Conservation (phyloP, 306 rosid species). For the Ormosia emarginata region DNA sequence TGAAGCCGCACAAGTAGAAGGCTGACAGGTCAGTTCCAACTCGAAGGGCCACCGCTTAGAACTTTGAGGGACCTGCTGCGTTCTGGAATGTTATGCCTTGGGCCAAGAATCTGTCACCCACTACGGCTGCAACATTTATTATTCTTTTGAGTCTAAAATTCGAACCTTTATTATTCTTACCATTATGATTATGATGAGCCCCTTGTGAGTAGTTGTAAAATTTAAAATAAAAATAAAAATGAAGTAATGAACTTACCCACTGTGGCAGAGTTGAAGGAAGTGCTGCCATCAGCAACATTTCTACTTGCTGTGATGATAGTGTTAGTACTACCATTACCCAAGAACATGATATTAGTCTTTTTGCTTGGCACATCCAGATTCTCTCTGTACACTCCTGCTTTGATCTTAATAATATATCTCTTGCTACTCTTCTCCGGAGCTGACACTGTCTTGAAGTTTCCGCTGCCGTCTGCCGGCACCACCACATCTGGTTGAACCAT, state of each 20-base stretch:
- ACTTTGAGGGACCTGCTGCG: slow-evolving; percentile 74
- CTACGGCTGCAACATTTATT: slow-evolving; percentile 59
- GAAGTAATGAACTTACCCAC: slow-evolving; percentile 43
- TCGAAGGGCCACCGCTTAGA: slow-evolving; percentile 74
- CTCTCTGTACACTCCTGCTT: slow-evolving; percentile 68
- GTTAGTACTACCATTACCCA: slow-evolving; percentile 57
- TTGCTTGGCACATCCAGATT: slow-evolving; percentile 59
- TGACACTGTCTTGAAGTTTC: slow-evolving; percentile 53
- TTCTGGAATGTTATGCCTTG: slow-evolving; percentile 56
- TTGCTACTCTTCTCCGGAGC: slow-evolving; percentile 49
- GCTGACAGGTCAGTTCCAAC: slow-evolving; percentile 65
- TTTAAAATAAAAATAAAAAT: too few relatives aligned
- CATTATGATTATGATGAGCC: too few relatives aligned
- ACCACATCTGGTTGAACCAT: slow-evolving; percentile 42
- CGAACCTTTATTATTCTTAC: too few relatives aligned
- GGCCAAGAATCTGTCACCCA: slow-evolving; percentile 61
- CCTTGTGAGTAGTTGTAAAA: too few relatives aligned
- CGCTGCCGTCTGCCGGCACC: slow-evolving; percentile 77
- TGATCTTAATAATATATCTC: slow-evolving; percentile 59
- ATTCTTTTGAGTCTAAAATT: too few relatives aligned
- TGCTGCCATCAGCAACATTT: slow-evolving; percentile 73
- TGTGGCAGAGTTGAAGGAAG: slow-evolving; percentile 71
- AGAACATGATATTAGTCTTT: slow-evolving; percentile 66
- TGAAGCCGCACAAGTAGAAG: slow-evolving; percentile 51
- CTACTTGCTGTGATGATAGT: slow-evolving; percentile 64